Base-by-base conservation (phyloP, 192 early-diverging fungal genomes). In the Linnemannia elongata region DNA sequence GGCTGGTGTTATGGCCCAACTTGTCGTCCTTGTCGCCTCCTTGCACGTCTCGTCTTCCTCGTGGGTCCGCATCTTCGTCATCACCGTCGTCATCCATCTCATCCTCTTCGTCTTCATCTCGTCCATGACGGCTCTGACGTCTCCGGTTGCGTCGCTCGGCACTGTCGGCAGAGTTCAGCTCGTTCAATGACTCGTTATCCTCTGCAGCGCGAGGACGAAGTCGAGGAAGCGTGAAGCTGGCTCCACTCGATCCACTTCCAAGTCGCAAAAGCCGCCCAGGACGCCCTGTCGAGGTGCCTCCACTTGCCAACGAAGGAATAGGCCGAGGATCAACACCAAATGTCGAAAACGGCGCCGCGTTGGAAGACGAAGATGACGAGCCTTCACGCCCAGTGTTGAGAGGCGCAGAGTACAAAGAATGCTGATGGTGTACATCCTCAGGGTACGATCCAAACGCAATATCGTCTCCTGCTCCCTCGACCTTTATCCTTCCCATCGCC, bases 401-500 rank as follows among this genome's bases (percentile, higher is more conserved):
- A 2, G 85, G 85, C 22, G 85, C 85, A 44, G 85, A 87, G 33
- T 78, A 87, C 27, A 81, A 18, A 1, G 85, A 87, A n/a, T 87
- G 85, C 52, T 87, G 85, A 36, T 87, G 85, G 42, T 87, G 85
- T 7, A 81, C 36, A 75, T 87, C 85, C 72, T 87, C 85, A 4
- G 85, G 85, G 71, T 75, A 87, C 1, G 85, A 87, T 38, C 85
- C 85, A 63, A 49, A 87, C 4, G 85, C 80, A 6, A 87, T 81
- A 18, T 75, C 85, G 15, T 74, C 85, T 18, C 27, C 35, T 6
- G 79, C 44, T 3, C 55, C 69, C 33, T 66, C 47, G 8, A 78
- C 63, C 10, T 44, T 39, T 60, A 87, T 54, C 36, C 63, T 57
- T n/a, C 45, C 85, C 76, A 87, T 74, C 1, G 85, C 79, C 20